A percentile compares a stretch with the other conserved stretches of the same genome.
Evolutionary conservation across 768 basidiomycete species (phyloP).

Genomic region (Dioszegia crocea): DNA sequence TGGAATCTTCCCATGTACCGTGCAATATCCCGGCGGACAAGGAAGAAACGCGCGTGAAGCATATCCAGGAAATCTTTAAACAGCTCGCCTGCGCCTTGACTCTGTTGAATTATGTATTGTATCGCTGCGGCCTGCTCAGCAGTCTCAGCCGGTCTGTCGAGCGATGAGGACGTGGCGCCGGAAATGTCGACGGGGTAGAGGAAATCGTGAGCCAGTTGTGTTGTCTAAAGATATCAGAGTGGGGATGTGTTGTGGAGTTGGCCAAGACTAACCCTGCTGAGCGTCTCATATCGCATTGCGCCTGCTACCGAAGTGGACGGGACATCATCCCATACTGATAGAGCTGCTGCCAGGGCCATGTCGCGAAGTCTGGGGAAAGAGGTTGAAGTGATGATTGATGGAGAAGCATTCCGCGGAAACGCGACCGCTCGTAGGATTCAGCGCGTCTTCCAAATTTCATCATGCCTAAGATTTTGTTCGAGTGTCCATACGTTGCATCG

Average conservation of each 20-base stretch:
- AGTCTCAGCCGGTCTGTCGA: conserved; percentile 22
- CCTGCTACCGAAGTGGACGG: conserved; percentile 33
- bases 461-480: too few species aligned
- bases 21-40: conserved; percentile 34
- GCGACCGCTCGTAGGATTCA: too few species aligned
- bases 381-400: background rate
- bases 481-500: conserved; percentile 14
- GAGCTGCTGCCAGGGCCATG: conserved; percentile 34
- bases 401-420: background rate
- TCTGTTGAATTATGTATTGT: background rate
- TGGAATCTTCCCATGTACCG: conserved; percentile 28
- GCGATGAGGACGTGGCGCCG: background rate
- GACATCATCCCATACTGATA: conserved; percentile 32
- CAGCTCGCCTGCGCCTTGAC: conserved; percentile 9
- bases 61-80: conserved; percentile 34
- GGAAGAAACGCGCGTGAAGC: conserved; percentile 33
- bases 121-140: conserved; percentile 26
- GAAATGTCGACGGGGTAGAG: conserved; percentile 28
- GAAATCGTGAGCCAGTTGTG: conserved; percentile 13
- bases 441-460: too few species aligned
- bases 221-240: conserved; percentile 19
- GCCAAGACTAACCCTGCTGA: conserved; percentile 15
- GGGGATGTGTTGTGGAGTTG: too few species aligned
- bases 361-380: background rate
- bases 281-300: conserved; percentile 24